Evolutionary conservation across 2,329 filamentous ascomycete species (phyloP).

Genomic region (Amphichorda felina): DNA sequence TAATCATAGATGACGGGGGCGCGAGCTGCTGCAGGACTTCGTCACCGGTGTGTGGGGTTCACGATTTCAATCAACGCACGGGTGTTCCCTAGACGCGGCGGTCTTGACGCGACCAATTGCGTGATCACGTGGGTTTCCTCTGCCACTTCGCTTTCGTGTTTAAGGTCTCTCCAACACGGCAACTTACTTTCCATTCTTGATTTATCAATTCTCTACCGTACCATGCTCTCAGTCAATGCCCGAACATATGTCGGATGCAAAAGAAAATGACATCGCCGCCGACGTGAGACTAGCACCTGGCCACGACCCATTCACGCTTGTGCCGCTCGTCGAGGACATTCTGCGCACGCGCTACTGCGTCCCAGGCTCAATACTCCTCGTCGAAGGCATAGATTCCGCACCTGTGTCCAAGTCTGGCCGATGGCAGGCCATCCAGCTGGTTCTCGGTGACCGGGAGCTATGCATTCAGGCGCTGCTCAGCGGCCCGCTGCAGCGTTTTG

Average conservation of each 20-base stretch:
- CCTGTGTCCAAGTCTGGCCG: slow-evolving; percentile 19
- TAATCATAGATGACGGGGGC: too few species aligned
- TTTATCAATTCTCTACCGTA: too few species aligned
- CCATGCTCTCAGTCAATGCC: too few species aligned
- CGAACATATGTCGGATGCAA: slow-evolving; percentile 1
- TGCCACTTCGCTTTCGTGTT: too few species aligned
- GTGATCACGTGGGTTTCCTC: slow-evolving; percentile 2
- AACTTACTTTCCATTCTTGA: too few species aligned
- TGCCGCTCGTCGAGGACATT: slow-evolving; percentile 33
- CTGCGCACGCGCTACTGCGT: slow-evolving; percentile 34
- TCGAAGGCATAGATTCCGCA: slow-evolving; percentile 29
- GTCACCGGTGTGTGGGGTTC: too few species aligned
- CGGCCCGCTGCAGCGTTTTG: slow-evolving; percentile 32
- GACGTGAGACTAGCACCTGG: not conserved
- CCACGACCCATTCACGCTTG: not conserved
- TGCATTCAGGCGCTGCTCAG: slow-evolving; percentile 41
- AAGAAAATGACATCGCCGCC: not conserved
- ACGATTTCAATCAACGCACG: not conserved
- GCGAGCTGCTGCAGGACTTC: too few species aligned
- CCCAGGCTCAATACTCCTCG: slow-evolving; percentile 35
- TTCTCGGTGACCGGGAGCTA: slow-evolving; percentile 40
- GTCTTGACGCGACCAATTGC: slow-evolving; percentile 2
- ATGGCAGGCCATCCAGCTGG: slow-evolving; percentile 32
- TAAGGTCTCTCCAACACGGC: too few species aligned
- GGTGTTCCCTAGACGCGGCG: slow-evolving; percentile 2